A percentile compares a stretch with the other conserved stretches of the same genome.
phyloP scores from a whole-genome alignment of 768 basidiomycete genomes.

The Lentinus tigrinus region DNA sequence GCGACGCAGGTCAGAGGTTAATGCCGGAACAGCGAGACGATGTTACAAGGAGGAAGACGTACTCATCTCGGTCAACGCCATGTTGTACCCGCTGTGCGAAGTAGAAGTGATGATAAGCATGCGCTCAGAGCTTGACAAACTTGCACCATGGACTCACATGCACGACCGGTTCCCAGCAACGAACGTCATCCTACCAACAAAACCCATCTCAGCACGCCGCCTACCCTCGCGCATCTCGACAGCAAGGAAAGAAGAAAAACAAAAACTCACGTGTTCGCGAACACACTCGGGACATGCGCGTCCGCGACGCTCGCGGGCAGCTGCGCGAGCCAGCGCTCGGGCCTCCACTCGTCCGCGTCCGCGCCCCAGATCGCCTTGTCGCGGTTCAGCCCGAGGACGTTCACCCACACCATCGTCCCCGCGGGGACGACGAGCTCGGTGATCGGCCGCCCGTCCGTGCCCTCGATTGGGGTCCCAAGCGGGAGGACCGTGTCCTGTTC shows the following conservation, averaged over 20 bases:
- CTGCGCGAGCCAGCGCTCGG: conserved; percentile 11
- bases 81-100: conserved; percentile 9
- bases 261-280: conserved; percentile 1
- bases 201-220: background rate
- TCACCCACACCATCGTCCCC: conserved; percentile 1
- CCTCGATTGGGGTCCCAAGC: background rate
- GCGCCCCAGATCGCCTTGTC: conserved; percentile 7
- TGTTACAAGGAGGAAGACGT: background rate
- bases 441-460: background rate
- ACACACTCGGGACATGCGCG: conserved; percentile 6
- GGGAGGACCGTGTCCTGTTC: conserved; percentile 9
- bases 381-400: background rate
- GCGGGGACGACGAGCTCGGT: conserved; percentile 1
- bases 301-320: conserved; percentile 2
- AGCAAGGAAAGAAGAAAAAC: no score
- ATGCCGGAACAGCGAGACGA: background rate
- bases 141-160: no score
- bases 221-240: no score
- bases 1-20: no score
- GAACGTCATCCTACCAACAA: conserved; percentile 3
- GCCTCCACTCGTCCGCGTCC: conserved; percentile 8
- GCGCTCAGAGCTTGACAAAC: background rate
- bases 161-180: conserved; percentile 1
- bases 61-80: conserved; percentile 6
- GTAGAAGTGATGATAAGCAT: no score